These are phyloP conservation scores for Mycena vitilis DNA, from an alignment of 768 basidiomycete genomes.

Conservation along the genomic window DNA sequence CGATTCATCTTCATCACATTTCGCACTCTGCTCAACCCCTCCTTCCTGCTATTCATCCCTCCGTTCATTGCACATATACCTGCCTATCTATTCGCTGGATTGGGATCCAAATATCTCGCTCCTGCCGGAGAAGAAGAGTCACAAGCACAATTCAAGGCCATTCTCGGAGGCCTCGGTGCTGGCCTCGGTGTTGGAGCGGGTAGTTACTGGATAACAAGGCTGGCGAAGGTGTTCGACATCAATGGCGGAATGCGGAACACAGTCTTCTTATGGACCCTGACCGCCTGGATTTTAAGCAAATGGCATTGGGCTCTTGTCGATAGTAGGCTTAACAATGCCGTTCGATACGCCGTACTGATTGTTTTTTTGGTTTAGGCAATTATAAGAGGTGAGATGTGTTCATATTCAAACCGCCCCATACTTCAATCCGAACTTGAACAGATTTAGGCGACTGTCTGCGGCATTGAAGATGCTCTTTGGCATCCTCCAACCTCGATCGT, in stretches of 20 bases:
- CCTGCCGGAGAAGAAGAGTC: slow-evolving; percentile 70
- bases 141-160: slow-evolving; percentile 76
- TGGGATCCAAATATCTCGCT: slow-evolving; percentile 58
- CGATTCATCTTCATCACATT: slow-evolving; percentile 40
- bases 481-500: slow-evolving; percentile 43
- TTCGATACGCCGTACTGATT: background rate
- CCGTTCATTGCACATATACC: slow-evolving; percentile 66
- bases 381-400: slow-evolving; percentile 44
- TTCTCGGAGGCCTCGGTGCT: slow-evolving; percentile 64
- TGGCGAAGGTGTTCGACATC: slow-evolving; percentile 19
- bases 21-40: slow-evolving; percentile 56
- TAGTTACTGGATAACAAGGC: slow-evolving; percentile 35
- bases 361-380: slow-evolving; percentile 43
- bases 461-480: slow-evolving; percentile 53
- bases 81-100: slow-evolving; percentile 62
- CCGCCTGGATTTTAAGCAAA: slow-evolving; percentile 50
- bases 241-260: slow-evolving; percentile 19
- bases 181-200: slow-evolving; percentile 42
- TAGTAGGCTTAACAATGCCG: slow-evolving; percentile 39
- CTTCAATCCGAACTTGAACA: slow-evolving; percentile 25
- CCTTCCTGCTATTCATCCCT: slow-evolving; percentile 54
- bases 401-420: background rate
- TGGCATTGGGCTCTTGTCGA: slow-evolving; percentile 60
- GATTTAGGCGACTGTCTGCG: slow-evolving; percentile 50
- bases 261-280: slow-evolving; percentile 30